Evolutionary conservation across 176 grass and related monocot species (phyloP), one percentile per base, ranked within the genome.

Genomic region (Tuctoria greenei): DNA sequence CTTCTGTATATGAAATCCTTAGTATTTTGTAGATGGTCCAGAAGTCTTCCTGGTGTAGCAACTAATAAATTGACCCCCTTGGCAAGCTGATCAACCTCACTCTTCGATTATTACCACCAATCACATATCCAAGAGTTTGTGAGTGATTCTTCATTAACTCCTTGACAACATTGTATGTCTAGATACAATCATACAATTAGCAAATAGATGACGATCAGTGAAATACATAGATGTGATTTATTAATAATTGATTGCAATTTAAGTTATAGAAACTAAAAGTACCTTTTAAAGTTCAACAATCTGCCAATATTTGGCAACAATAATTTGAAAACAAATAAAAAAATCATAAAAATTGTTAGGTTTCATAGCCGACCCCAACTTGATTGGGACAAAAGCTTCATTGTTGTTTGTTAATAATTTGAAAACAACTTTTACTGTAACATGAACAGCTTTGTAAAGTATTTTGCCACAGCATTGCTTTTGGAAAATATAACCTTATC

Each of bases 1-100:
- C 83, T 93, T 75, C 84, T 98, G 80, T 92, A 98, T 74, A 98
- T 84, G 82, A 98, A 98, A 44, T 86, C 89, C 69, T 92, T 98
- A 1, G 88, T 92, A 51, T 90, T 94, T 73, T 90, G 84, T 27
- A 98, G 95, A 92, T 98, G 95, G 60, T 98, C 95, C 84, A 98
- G 92, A 76, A 98, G 88, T 58, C 95, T 93, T 31, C 95, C 95
- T 75, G 95, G 95, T 26, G 95, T 98, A 83, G 91, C 91, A 38
- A 98, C 91, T 72, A 98, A 79, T 44, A 98, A 84, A 88, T 94
- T 98, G 56, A 94, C 54, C 31, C 95, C 95, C 69, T 94, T 98
- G 1, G 91, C 91, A 65, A 98, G 91, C 28, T 83, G 88, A 26
- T 98, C 91, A 25, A 86, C 95, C 85, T 98, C 95, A 75, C 79